Evolutionary conservation across 176 grass and related monocot species (phyloP).

Genomic region (Oryza meridionalis): DNA sequence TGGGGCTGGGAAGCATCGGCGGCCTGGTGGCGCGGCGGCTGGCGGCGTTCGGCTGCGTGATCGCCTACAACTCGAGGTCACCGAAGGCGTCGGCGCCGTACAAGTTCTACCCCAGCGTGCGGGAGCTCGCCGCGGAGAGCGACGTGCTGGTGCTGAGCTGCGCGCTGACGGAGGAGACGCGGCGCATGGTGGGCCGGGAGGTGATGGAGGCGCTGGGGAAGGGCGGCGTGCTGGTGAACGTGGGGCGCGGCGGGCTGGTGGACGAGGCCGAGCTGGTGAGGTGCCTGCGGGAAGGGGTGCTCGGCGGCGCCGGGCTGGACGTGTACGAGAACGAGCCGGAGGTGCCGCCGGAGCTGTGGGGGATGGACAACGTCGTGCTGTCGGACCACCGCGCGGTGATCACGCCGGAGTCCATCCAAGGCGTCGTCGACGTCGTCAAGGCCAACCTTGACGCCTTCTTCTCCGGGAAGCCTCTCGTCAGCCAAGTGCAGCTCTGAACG

Average conservation of each 20-base stretch:
- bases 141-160: slow-evolving; percentile 60
- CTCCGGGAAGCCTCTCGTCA: slow-evolving; percentile 45
- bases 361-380: slow-evolving; percentile 73
- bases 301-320: slow-evolving; percentile 60
- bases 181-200: slow-evolving; percentile 38
- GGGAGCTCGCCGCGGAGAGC: slow-evolving; percentile 45
- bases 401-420: slow-evolving; percentile 49
- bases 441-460: slow-evolving; percentile 70
- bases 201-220: slow-evolving; percentile 66
- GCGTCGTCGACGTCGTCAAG: not conserved
- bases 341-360: slow-evolving; percentile 54
- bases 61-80: slow-evolving; percentile 62
- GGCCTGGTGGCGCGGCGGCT: slow-evolving; percentile 57
- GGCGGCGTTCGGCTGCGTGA: slow-evolving; percentile 50
- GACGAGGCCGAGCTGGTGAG: slow-evolving; percentile 75
- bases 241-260: slow-evolving; percentile 60
- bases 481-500: slow-evolving; percentile 44
- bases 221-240: slow-evolving; percentile 58
- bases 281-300: slow-evolving; percentile 55
- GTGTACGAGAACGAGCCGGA: slow-evolving; percentile 58
- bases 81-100: slow-evolving; percentile 39
- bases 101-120: slow-evolving; percentile 20
- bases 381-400: slow-evolving; percentile 55
- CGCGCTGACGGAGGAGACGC: slow-evolving; percentile 60
- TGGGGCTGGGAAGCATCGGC: slow-evolving; percentile 72